phyloP scores from a whole-genome alignment of 2,329 filamentous ascomycete species.

The Hymenotorrendiella dingleyae region DNA sequence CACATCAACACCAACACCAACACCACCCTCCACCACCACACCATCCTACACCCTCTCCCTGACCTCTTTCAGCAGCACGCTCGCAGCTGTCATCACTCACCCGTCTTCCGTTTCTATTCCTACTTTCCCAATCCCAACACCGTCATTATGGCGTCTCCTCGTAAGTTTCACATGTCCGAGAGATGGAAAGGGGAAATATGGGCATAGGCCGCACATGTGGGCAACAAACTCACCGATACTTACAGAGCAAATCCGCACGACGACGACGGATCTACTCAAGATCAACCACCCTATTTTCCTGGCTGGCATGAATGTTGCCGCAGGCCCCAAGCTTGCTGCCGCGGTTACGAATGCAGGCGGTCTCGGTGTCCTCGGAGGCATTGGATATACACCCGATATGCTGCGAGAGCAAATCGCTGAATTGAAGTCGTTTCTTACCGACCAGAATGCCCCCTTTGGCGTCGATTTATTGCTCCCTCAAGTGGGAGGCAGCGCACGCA shows the following conservation, averaged over 20 bases:
- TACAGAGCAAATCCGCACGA: constrained; percentile 81
- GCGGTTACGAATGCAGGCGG: constrained; percentile 96
- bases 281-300: constrained; percentile 96
- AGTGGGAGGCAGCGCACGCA: constrained; percentile 87
- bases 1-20: background rate
- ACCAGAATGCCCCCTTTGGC: constrained; percentile 93
- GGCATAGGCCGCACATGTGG: no score
- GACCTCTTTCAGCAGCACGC: background rate
- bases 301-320: constrained; percentile 98
- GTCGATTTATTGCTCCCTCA: constrained; percentile 91
- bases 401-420: constrained; percentile 90
- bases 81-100: background rate
- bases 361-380: constrained; percentile 91
- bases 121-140: constrained; percentile 1
- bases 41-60: no score
- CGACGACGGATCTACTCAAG: constrained; percentile 90
- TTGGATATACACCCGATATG: constrained; percentile 96
- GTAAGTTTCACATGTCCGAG: constrained; percentile 46
- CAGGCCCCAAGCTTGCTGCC: constrained; percentile 90
- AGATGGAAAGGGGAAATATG: background rate
- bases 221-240: constrained; percentile 19
- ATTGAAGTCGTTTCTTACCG: constrained; percentile 77
- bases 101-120: background rate
- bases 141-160: constrained; percentile 66
- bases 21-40: background rate